phyloP scores from a whole-genome alignment of 2,329 filamentous ascomycete species.

The Scedosporium aurantiacum region DNA sequence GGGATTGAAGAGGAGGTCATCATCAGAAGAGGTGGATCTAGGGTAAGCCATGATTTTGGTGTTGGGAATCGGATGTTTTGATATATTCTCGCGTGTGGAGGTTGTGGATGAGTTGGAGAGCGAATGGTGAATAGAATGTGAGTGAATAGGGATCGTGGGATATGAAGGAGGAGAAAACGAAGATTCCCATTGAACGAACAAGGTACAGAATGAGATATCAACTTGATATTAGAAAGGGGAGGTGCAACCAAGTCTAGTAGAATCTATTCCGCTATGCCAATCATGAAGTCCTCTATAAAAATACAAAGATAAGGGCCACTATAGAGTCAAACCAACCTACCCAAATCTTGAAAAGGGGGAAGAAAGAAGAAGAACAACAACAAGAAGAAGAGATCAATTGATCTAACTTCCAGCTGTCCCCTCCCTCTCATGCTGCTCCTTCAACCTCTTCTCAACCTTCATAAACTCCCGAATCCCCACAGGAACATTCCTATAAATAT shows the following conservation, averaged over 20 bases:
- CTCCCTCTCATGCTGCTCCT: conserved; percentile 56
- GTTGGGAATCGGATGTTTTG: too few species aligned
- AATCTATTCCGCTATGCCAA: not conserved
- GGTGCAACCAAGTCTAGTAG: not conserved
- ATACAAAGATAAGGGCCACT: not conserved
- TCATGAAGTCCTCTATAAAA: not conserved
- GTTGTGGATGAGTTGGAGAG: too few species aligned
- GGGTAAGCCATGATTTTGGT: too few species aligned
- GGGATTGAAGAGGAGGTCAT: not conserved
- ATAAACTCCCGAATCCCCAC: conserved; percentile 95
- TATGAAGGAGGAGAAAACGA: not conserved
- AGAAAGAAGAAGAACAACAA: too few species aligned
- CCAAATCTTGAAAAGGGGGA: not conserved
- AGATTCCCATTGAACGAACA: too few species aligned
- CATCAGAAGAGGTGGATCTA: not conserved
- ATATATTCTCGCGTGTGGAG: too few species aligned
- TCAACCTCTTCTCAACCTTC: conserved; percentile 87
- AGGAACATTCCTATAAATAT: conserved; percentile 69
- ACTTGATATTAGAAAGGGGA: not conserved
- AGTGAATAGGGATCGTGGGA: too few species aligned
- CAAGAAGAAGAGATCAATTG: not conserved
- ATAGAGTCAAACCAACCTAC: not conserved
- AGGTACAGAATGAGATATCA: not conserved
- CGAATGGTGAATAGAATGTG: too few species aligned
- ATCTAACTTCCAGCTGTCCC: conserved; percentile 34